Evolutionary conservation across 306 rosid species (phyloP).

Genomic region (Abrus precatorius): DNA sequence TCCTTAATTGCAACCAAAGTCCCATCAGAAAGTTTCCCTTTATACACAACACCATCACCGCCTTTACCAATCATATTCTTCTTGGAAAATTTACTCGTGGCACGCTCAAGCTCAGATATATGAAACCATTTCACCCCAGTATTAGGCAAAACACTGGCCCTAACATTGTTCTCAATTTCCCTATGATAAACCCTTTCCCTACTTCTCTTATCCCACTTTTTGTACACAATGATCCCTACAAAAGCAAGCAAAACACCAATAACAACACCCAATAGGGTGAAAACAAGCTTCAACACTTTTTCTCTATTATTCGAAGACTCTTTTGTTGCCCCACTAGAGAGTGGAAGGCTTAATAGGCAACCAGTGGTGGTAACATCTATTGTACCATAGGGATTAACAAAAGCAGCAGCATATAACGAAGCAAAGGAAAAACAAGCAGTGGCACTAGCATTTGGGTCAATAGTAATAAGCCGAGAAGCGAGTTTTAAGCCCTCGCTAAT

Average conservation of each 20-base stretch:
- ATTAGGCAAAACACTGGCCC: conserved; percentile 61
- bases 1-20: conserved; percentile 74
- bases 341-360: conserved; percentile 63
- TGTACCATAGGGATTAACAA: conserved; percentile 73
- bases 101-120: conserved; percentile 70
- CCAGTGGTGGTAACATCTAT: conserved; percentile 58
- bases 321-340: neutral
- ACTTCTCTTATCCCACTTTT: conserved; percentile 57
- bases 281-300: conserved; percentile 49
- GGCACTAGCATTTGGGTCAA: conserved; percentile 50
- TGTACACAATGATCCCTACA: conserved; percentile 46
- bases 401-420: conserved; percentile 66
- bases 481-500: conserved; percentile 68
- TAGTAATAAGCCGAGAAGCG: conserved; percentile 37
- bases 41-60: conserved; percentile 77
- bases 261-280: conserved; percentile 63
- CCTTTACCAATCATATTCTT: conserved; percentile 78
- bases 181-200: conserved; percentile 55
- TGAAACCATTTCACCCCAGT: conserved; percentile 79
- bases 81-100: conserved; percentile 73
- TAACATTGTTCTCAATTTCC: conserved; percentile 58
- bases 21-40: conserved; percentile 75
- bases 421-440: conserved; percentile 67
- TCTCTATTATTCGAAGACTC: conserved; percentile 31
- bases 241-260: conserved; percentile 55